Evolutionary conservation across 176 grass and related monocot genomes (phyloP).

Genomic region (Secale cereale): DNA sequence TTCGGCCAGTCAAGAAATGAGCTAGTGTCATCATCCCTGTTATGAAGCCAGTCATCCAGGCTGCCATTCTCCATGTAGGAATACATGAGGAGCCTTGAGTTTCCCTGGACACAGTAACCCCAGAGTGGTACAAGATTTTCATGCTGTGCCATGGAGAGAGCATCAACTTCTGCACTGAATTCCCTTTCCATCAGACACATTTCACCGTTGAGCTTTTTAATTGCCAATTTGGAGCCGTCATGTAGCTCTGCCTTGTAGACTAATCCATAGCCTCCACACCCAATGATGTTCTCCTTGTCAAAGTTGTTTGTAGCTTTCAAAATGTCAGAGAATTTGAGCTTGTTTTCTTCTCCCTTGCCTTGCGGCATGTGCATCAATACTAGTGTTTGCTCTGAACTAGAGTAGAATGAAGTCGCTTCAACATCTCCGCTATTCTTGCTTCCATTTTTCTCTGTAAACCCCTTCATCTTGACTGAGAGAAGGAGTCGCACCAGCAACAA

Average conservation of each 20-base stretch:
- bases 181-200: conserved; percentile 40
- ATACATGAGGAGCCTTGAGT: conserved; percentile 38
- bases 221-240: conserved; percentile 29
- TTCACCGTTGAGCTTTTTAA: conserved; percentile 47
- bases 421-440: neutral
- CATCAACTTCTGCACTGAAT: conserved; percentile 47
- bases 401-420: neutral
- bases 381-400: neutral
- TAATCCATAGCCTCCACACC: conserved; percentile 50
- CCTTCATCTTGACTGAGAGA: rapidly evolving
- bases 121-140: conserved; percentile 44
- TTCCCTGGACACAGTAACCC: conserved; percentile 43
- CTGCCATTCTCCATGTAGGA: conserved; percentile 77
- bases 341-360: neutral
- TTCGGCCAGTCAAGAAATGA: conserved; percentile 48
- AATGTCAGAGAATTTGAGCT: conserved; percentile 21
- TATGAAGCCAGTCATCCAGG: conserved; percentile 75
- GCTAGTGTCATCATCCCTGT: conserved; percentile 19
- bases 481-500: neutral
- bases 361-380: neutral
- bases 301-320: conserved; percentile 50
- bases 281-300: conserved; percentile 38
- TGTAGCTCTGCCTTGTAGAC: conserved; percentile 50
- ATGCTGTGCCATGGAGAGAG: conserved; percentile 45
- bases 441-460: neutral